phyloP scores from a whole-genome alignment of 2,329 filamentous ascomycete genomes.

The Cyphellophora attinorum region DNA sequence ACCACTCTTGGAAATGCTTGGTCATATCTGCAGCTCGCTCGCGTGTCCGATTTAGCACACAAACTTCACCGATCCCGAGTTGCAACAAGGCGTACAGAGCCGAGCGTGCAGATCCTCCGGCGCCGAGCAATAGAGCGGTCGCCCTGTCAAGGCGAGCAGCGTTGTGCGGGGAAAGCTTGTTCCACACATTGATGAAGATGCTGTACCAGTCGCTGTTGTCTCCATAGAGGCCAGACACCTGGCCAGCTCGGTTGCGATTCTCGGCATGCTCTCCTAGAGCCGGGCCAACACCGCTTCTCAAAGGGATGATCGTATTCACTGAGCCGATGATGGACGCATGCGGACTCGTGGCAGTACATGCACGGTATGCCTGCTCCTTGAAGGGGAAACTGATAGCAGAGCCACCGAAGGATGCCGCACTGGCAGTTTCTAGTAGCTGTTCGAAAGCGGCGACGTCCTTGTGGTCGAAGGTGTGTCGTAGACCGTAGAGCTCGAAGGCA shows the following conservation, averaged over 20 bases:
- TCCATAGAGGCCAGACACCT: slow-evolving; percentile 49
- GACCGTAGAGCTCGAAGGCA: slow-evolving; percentile 17
- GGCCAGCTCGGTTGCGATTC: slow-evolving; percentile 52
- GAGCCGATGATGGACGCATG: slow-evolving; percentile 32
- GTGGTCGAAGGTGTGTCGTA: slow-evolving; percentile 25
- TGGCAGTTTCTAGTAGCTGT: slow-evolving; percentile 25
- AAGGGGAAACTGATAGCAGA: slow-evolving; percentile 32
- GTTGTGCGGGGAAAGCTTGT: slow-evolving; percentile 49
- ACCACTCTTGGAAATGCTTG: slow-evolving; percentile 53
- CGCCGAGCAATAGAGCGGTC: slow-evolving; percentile 53
- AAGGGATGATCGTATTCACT: slow-evolving; percentile 32
- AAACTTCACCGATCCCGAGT: slow-evolving; percentile 53
- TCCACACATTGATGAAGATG: slow-evolving; percentile 60
- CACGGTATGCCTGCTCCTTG: slow-evolving; percentile 28
- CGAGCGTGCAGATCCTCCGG: slow-evolving; percentile 40
- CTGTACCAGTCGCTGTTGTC: slow-evolving; percentile 80
- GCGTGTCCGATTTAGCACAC: slow-evolving; percentile 60
- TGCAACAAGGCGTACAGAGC: slow-evolving; percentile 46
- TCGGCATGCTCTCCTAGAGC: slow-evolving; percentile 28
- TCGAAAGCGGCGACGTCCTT: slow-evolving; percentile 25
- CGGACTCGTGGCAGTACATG: slow-evolving; percentile 28
- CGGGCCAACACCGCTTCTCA: slow-evolving; percentile 27
- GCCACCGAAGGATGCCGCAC: slow-evolving; percentile 29
- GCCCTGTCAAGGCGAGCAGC: slow-evolving; percentile 45
- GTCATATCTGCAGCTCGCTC: slow-evolving; percentile 57